phyloP scores from a whole-genome alignment of 129 eudicot genomes.

The Centrapalus pauciflorus region DNA sequence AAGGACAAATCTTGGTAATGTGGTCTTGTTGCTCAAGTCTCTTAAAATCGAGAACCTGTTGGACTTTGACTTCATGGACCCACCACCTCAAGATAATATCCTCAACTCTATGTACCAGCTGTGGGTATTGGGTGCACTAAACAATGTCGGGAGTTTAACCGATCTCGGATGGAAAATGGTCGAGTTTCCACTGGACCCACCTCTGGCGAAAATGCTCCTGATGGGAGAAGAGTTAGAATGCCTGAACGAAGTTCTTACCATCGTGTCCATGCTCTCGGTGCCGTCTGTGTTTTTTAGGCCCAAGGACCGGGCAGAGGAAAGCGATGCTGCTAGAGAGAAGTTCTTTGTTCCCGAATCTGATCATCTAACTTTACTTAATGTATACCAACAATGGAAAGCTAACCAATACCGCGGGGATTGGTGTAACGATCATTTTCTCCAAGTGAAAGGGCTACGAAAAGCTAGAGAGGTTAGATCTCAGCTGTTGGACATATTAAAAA shows the following conservation, averaged over 20 bases:
- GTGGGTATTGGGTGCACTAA: constrained; percentile 70
- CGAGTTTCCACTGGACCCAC: constrained; percentile 64
- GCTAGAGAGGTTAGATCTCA: constrained; percentile 63
- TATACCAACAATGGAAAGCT: constrained; percentile 64
- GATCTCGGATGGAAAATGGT: constrained; percentile 79
- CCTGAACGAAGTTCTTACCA: constrained; percentile 46
- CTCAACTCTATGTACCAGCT: constrained; percentile 68
- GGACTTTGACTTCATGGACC: constrained; percentile 76
- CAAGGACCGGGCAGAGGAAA: constrained; percentile 66
- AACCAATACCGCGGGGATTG: constrained; percentile 61
- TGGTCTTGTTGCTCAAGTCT: constrained; percentile 57
- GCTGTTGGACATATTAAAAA: constrained; percentile 39
- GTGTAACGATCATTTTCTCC: constrained; percentile 63
- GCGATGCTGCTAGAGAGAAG: constrained; percentile 65
- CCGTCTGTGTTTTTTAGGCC: constrained; percentile 67
- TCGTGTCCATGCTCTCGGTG: constrained; percentile 69
- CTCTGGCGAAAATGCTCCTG: constrained; percentile 58
- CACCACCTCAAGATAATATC: constrained; percentile 73
- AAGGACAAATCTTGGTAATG: constrained; percentile 63
- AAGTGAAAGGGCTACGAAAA: constrained; percentile 52
- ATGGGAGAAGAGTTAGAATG: constrained; percentile 52
- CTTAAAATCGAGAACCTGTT: constrained; percentile 54
- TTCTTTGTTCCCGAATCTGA: constrained; percentile 71
- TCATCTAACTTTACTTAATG: constrained; percentile 51
- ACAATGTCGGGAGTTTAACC: constrained; percentile 45